phyloP scores from a whole-genome alignment of 2,329 filamentous ascomycete species.

The Hymenoscyphus fraxineus region DNA sequence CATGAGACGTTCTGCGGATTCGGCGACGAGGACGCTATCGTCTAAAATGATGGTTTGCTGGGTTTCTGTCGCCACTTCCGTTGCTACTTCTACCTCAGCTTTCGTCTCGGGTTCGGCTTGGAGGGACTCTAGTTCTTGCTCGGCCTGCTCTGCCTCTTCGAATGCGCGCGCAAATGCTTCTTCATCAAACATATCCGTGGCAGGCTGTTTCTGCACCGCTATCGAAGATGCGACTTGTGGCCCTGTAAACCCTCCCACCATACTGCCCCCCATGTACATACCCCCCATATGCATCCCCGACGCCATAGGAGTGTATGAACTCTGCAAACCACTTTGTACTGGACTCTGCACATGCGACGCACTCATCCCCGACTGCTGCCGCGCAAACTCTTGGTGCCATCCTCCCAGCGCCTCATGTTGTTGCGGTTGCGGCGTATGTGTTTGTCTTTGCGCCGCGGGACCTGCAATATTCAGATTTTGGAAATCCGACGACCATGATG shows the following conservation, averaged over 20 bases:
- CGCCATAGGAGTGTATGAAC: neutral
- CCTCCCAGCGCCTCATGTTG: slow-evolving; percentile 24
- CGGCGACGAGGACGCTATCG: neutral
- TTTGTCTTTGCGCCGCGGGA: slow-evolving; percentile 32
- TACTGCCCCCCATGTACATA: neutral
- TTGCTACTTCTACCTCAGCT: neutral
- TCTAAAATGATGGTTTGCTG: neutral
- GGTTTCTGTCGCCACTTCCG: neutral
- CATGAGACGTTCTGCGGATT: slow-evolving; percentile 3
- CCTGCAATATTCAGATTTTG: slow-evolving; percentile 43
- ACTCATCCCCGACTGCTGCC: slow-evolving; percentile 33
- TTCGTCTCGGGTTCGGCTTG: slow-evolving; percentile 14
- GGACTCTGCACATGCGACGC: slow-evolving; percentile 18
- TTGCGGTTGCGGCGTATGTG: slow-evolving; percentile 17
- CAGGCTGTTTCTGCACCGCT: slow-evolving; percentile 30
- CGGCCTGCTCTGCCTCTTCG: slow-evolving; percentile 32
- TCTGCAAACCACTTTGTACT: neutral
- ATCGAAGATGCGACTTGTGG: slow-evolving; percentile 16
- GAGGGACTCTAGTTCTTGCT: neutral
- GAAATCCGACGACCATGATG: slow-evolving; percentile 41
- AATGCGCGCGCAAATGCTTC: slow-evolving; percentile 54
- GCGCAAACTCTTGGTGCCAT: slow-evolving; percentile 59
- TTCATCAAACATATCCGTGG: slow-evolving; percentile 47
- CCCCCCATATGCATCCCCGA: neutral
- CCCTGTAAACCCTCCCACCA: slow-evolving; percentile 16